Conservation (phyloP, 768 basidiomycete species). For the Xerocomus potaroensis region DNA sequence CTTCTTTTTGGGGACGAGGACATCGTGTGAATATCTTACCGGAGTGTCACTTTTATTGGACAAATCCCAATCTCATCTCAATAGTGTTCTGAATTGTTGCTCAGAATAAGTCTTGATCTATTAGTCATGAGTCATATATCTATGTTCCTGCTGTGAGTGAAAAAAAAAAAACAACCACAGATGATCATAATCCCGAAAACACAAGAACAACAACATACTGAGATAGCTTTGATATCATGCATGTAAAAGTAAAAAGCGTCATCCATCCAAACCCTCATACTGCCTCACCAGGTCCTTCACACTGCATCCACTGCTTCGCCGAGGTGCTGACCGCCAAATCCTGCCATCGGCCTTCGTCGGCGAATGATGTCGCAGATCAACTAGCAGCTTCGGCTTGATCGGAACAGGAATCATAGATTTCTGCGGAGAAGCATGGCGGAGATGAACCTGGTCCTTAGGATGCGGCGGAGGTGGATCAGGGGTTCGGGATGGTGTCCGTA, state of each 20-base stretch:
- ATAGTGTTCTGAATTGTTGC: neutral
- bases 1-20: too few species aligned
- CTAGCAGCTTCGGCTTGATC: constrained; percentile 43
- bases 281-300: constrained; percentile 68
- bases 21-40: too few species aligned
- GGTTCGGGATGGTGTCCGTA: constrained; percentile 55
- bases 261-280: constrained; percentile 44
- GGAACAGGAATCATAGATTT: constrained; percentile 42
- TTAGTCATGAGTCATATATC: too few species aligned
- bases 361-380: constrained; percentile 43
- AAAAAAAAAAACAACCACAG: neutral
- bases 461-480: constrained; percentile 41
- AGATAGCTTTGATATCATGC: neutral
- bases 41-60: too few species aligned
- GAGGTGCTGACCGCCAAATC: constrained; percentile 26
- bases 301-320: constrained; percentile 63
- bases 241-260: constrained; percentile 7
- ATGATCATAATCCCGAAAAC: constrained; percentile 8
- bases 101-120: neutral
- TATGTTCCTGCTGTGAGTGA: neutral
- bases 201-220: constrained; percentile 7
- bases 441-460: constrained; percentile 63
- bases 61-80: too few species aligned
- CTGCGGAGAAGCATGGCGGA: constrained; percentile 49
- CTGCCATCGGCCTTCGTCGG: constrained; percentile 39